Evolutionary conservation across 2,329 filamentous ascomycete species (phyloP).

Genomic region (Diaporthe sp.): DNA sequence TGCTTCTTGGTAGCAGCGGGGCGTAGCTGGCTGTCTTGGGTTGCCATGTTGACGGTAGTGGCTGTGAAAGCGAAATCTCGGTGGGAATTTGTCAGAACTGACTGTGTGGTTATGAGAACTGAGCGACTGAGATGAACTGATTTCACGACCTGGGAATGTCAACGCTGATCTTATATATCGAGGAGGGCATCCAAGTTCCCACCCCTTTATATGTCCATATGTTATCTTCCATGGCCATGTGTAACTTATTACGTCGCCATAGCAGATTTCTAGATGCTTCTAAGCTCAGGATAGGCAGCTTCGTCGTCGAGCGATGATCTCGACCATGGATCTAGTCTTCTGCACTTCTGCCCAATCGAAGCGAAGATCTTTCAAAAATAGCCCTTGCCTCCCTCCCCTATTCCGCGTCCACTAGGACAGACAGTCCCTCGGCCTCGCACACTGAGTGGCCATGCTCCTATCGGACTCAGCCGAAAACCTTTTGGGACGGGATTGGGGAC

Average conservation of each 20-base stretch:
- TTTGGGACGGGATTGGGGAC: no score
- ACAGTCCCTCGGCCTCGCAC: neutral
- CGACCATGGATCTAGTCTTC: neutral
- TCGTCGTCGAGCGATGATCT: constrained; percentile 6
- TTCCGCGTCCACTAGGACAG: neutral
- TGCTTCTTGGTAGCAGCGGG: constrained; percentile 5
- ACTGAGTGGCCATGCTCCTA: neutral
- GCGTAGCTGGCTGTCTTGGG: constrained; percentile 2
- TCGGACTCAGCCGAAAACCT: neutral
- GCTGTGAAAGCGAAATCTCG: neutral
- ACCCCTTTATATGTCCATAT: neutral
- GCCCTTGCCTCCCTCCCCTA: constrained; percentile 1
- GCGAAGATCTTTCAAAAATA: neutral
- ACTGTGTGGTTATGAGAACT: neutral
- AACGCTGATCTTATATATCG: neutral
- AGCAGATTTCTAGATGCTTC: neutral
- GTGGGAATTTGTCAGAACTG: neutral
- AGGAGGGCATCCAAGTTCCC: neutral
- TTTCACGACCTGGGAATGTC: neutral
- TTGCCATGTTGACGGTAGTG: neutral
- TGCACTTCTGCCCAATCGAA: constrained; percentile 20
- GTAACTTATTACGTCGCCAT: constrained; percentile 19
- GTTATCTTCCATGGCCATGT: neutral
- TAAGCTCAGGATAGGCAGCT: neutral
- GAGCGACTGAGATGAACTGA: neutral